Conservation (phyloP, 1,139 yeast species). For the Suhomyces panamericanus region DNA sequence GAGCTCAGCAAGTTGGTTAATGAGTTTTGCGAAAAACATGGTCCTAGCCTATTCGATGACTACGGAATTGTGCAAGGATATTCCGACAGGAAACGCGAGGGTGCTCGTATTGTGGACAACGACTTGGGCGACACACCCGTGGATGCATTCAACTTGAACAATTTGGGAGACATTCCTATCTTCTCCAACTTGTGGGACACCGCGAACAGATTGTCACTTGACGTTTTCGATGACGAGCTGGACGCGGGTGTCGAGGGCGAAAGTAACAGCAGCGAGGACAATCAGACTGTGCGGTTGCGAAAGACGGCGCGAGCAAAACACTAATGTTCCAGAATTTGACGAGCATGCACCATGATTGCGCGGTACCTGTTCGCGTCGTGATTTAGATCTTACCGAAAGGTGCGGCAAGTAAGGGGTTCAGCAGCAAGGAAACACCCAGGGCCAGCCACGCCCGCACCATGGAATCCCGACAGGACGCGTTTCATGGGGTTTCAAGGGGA, state of each 20-base stretch:
- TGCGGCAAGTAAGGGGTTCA: too few species aligned
- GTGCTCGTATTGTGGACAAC: conserved; percentile 10
- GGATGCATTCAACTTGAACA: conserved; percentile 20
- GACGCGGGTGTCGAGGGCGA: background rate
- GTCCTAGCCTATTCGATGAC: conserved; percentile 80
- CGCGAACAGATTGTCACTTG: conserved; percentile 6
- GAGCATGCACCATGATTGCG: background rate
- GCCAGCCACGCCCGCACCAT: too few species aligned
- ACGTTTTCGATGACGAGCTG: conserved; percentile 1
- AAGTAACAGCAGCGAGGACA: background rate
- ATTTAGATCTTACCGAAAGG: background rate
- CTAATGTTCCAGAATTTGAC: background rate
- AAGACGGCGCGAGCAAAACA: background rate
- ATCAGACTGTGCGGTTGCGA: conserved; percentile 1
- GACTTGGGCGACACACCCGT: conserved; percentile 9
- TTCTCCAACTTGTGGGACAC: conserved; percentile 29
- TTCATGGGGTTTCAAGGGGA: background rate
- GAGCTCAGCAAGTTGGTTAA: conserved; percentile 61
- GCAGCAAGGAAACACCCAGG: too few species aligned
- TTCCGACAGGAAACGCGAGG: conserved; percentile 15
- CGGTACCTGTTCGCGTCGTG: conserved; percentile 5
- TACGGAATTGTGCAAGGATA: conserved; percentile 37
- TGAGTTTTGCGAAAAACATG: conserved; percentile 66
- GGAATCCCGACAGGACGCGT: background rate
- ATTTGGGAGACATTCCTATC: conserved; percentile 36